Evolutionary conservation across 768 basidiomycete species (phyloP).

Genomic region (Strobilomyces dryophilus): DNA sequence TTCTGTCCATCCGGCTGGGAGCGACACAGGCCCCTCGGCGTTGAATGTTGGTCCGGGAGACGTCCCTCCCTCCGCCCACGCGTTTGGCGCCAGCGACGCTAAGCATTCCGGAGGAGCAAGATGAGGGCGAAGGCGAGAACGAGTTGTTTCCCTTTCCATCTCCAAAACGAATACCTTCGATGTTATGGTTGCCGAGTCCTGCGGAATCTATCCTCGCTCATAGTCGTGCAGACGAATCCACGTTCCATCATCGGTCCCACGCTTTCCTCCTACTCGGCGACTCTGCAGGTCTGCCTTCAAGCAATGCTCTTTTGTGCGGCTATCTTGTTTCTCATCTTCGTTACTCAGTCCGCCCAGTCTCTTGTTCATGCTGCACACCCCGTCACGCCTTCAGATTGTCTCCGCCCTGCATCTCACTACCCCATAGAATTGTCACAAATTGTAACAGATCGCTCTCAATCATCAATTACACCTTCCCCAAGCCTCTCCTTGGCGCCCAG

Average conservation of each 20-base stretch:
- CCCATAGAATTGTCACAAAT: not conserved
- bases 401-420: slow-evolving; percentile 11
- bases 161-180: slow-evolving; percentile 48
- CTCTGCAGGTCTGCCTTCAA: not conserved
- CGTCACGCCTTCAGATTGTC: slow-evolving; percentile 6
- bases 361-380: slow-evolving; percentile 18
- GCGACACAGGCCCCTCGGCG: slow-evolving; percentile 25
- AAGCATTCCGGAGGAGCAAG: too few species aligned
- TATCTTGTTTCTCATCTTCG: slow-evolving; percentile 21
- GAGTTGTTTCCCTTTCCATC: slow-evolving; percentile 59
- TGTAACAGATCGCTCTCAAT: not conserved
- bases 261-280: slow-evolving; percentile 18
- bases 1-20: slow-evolving; percentile 20
- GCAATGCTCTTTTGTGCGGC: slow-evolving; percentile 19
- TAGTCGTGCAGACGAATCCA: slow-evolving; percentile 1
- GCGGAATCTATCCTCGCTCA: slow-evolving; percentile 25
- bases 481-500: too few species aligned
- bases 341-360: slow-evolving; percentile 24
- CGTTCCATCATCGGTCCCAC: slow-evolving; percentile 5
- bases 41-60: not conserved
- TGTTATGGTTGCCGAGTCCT: slow-evolving; percentile 36
- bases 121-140: slow-evolving; percentile 43
- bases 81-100: not conserved
- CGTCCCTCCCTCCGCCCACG: slow-evolving; percentile 11
- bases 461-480: too few species aligned